These are phyloP conservation scores for Chlorella variabilis DNA, from an alignment of 163 green algal genomes.

Conservation along the genomic window DNA sequence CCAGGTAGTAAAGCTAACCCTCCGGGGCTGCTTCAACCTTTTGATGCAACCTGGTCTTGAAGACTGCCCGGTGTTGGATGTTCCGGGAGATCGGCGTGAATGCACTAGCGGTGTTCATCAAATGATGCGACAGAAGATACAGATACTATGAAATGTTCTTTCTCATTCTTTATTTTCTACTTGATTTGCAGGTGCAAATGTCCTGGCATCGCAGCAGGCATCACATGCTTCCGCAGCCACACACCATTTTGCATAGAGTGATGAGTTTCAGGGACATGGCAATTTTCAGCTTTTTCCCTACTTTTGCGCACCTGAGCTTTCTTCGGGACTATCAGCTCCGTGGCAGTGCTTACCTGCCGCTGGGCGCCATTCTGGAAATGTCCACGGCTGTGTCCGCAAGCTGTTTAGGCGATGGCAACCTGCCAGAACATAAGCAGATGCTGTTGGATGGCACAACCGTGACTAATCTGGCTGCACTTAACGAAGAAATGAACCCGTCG, in stretches of 20 bases:
- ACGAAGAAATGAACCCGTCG: not conserved
- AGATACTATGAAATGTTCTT: too few species aligned
- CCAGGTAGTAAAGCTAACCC: too few species aligned
- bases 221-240: not conserved
- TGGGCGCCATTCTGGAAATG: constrained; percentile 34
- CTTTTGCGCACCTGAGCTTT: constrained; percentile 7
- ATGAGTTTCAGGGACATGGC: not conserved
- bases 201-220: not conserved
- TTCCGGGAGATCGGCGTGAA: too few species aligned
- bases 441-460: not conserved
- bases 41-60: too few species aligned
- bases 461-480: not conserved
- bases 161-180: too few species aligned
- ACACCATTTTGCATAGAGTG: not conserved
- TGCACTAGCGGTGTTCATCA: too few species aligned
- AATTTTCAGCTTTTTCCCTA: not conserved
- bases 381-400: not conserved
- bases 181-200: not conserved
- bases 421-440: not conserved
- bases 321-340: constrained; percentile 27
- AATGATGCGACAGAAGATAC: too few species aligned
- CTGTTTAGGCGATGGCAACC: not conserved
- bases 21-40: too few species aligned
- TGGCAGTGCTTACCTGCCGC: constrained; percentile 7
- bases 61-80: too few species aligned